phyloP scores from a whole-genome alignment of 179 eudicot species.

The Silene noctiflora region DNA sequence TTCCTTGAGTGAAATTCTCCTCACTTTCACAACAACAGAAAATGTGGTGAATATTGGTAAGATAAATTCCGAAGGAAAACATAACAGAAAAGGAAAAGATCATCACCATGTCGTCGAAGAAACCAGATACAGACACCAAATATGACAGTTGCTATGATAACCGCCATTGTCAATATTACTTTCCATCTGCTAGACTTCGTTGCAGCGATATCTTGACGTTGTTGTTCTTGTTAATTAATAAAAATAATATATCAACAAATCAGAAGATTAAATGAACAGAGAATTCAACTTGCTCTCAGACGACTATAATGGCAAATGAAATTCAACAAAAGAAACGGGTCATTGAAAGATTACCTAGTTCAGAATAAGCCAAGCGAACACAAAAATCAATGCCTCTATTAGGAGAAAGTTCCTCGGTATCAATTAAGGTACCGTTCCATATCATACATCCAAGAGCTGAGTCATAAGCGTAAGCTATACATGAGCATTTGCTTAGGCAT shows the following conservation, averaged over 20 bases:
- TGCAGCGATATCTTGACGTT: neutral
- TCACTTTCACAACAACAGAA: neutral
- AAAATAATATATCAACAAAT: neutral
- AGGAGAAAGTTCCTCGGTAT: slow-evolving; percentile 5
- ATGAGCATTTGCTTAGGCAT: slow-evolving; percentile 12
- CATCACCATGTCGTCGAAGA: neutral
- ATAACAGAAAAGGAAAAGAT: neutral
- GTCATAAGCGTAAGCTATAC: slow-evolving; percentile 23
- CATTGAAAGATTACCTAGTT: slow-evolving; percentile 9
- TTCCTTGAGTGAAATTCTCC: too few relatives aligned
- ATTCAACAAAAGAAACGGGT: neutral
- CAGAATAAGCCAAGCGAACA: slow-evolving; percentile 28
- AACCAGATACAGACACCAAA: neutral
- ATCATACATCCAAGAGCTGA: slow-evolving; percentile 21
- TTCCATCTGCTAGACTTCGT: neutral
- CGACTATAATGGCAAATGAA: too few relatives aligned
- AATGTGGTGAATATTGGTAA: neutral
- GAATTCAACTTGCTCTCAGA: neutral
- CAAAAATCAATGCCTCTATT: slow-evolving; percentile 2
- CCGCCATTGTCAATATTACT: neutral
- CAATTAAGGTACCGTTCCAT: slow-evolving; percentile 19
- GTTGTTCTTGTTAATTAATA: too few relatives aligned
- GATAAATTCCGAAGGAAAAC: neutral
- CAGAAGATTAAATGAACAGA: neutral
- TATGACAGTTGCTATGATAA: neutral